Percentiles rank a stretch among this genome's conserved stretches.
Evolutionary conservation across 768 basidiomycete genomes (phyloP).

Genomic region (Lactifluus pinguis): DNA sequence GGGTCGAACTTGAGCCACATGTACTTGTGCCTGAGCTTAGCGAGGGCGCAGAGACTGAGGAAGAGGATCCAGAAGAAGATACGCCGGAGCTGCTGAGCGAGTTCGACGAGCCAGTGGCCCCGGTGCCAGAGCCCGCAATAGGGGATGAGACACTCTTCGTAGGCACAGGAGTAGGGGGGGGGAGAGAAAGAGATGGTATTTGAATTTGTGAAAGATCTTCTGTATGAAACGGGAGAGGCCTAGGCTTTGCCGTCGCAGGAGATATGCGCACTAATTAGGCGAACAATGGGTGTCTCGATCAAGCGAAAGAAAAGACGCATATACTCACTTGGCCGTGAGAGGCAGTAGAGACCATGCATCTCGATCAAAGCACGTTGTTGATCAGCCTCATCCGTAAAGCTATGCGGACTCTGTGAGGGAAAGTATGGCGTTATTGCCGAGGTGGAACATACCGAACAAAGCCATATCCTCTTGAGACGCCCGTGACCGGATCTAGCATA

Average conservation of each 20-base stretch:
- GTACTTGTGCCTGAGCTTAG: conserved; percentile 32
- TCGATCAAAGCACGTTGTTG: conserved; percentile 84
- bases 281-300: conserved; percentile 22
- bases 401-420: conserved; percentile 26
- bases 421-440: conserved; percentile 5
- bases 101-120: conserved; percentile 18
- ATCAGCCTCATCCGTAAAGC: conserved; percentile 83
- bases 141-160: conserved; percentile 64
- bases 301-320: background rate
- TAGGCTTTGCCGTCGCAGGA: conserved; percentile 82
- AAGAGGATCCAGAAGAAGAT: conserved; percentile 36
- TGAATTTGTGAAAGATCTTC: conserved; percentile 20
- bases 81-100: conserved; percentile 21
- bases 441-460: conserved; percentile 63
- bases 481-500: conserved; percentile 86
- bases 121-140: conserved; percentile 38
- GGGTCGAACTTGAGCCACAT: conserved; percentile 42
- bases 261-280: conserved; percentile 70
- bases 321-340: conserved; percentile 75
- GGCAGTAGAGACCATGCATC: conserved; percentile 87
- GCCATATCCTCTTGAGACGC: conserved; percentile 84
- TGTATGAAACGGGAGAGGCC: conserved; percentile 36
- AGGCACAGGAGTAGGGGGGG: conserved; percentile 37
- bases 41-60: conserved; percentile 28
- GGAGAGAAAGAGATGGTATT: conserved; percentile 35